These are phyloP conservation scores for Gossypium longicalyx DNA, from an alignment of 345 rosid species.

Conservation along the genomic window DNA sequence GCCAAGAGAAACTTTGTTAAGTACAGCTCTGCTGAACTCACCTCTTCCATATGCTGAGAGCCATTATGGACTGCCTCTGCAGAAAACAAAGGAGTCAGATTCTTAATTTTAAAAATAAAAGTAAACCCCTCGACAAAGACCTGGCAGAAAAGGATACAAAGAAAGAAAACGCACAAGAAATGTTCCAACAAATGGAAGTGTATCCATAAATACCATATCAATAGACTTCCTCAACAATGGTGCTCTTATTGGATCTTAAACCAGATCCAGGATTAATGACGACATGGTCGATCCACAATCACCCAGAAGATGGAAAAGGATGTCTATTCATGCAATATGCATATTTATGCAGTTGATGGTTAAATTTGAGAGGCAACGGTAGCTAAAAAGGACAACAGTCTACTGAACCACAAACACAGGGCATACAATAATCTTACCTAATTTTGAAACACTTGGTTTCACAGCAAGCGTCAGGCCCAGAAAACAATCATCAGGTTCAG, in stretches of 20 bases:
- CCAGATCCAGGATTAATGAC: not conserved
- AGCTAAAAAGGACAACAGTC: not conserved
- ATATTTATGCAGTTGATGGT: not conserved
- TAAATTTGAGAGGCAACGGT: not conserved
- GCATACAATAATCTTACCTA: conserved; percentile 36
- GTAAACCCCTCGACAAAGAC: not conserved
- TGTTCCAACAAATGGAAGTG: not conserved
- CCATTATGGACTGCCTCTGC: conserved; percentile 58
- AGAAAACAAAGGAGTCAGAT: conserved; percentile 20
- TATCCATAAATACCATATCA: not conserved
- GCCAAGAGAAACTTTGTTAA: not conserved
- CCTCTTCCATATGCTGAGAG: conserved; percentile 58
- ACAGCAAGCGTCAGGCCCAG: conserved; percentile 89
- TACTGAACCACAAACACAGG: not conserved
- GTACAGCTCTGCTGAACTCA: conserved; percentile 28
- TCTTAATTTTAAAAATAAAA: too few species aligned
- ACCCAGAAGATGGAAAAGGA: not conserved
- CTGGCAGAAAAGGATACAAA: not conserved
- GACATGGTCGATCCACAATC: not conserved
- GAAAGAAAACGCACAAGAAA: conserved; percentile 2
- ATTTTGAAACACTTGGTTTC: conserved; percentile 69
- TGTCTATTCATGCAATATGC: not conserved
- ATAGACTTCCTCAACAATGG: not conserved
- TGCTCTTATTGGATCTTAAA: not conserved
- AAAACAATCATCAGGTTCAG: conserved; percentile 80